Evolutionary conservation across 305 asterid species (phyloP), one percentile per base, ranked within the genome.

Genomic region (Fraxinus sp.): DNA sequence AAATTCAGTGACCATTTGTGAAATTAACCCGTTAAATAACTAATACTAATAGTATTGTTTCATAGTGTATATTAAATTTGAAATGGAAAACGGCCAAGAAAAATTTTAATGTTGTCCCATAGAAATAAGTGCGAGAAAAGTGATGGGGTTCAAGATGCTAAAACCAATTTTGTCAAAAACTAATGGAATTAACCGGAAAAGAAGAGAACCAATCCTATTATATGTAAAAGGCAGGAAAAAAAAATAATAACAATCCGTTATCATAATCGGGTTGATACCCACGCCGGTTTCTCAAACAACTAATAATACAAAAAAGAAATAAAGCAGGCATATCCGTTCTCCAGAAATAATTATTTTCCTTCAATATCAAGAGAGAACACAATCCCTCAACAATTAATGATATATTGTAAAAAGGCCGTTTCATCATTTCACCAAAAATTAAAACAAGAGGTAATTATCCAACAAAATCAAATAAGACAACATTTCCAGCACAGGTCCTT

Each of bases 401-500:
- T 62, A 62, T 28, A 28, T 22, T 62, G 71, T 22, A 62, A 18
- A 57, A 62, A 62, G 14, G 16, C 32, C 20, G 30, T 62, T 20
- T 62, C 16, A 64, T 41, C 77, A 74, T 30, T 81, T 83, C 55
- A 77, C 82, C 49, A 77, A 84, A 76, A 41, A 80, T 78, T 39
- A 26, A 28, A 74, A 82, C 44, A 59, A 28, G 52, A 41, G 55
- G 62, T 49, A 82, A 26, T 76, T 75, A 86, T 84, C 82, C 37
- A 84, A 82, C 55, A 81, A 80, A 37, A 80, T 36, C 32, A 86
- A 80, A 80, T 82, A 36, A 81, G 79, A 62, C 79, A 78, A 35
- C 44, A 78, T 3, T 52, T 49, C 73, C 71, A 7, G 71, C 73
- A 36, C 33, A 73, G 78, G 79, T 81, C 78, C 70, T 83, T 22